These are phyloP conservation scores for Mycothermus thermophilus DNA, from an alignment of 495 filamentous ascomycete genomes.

Conservation along the genomic window DNA sequence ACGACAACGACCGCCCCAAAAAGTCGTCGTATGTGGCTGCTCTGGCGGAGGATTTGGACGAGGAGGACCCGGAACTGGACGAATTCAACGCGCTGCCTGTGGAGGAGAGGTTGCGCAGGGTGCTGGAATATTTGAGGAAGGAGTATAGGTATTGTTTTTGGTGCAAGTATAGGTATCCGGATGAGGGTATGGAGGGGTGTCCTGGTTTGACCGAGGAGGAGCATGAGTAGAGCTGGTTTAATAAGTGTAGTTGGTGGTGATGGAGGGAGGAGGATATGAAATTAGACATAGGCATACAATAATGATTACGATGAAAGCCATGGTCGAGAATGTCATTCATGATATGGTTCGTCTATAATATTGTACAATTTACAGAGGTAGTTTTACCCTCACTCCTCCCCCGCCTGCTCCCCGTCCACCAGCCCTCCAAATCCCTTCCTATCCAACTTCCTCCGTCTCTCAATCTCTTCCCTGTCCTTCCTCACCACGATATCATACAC, in stretches of 20 bases:
- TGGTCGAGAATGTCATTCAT: neutral
- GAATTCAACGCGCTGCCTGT: slow-evolving; percentile 59
- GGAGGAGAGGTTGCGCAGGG: slow-evolving; percentile 45
- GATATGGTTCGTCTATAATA: too few relatives aligned
- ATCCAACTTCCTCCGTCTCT: slow-evolving; percentile 13
- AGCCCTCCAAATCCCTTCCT: too few relatives aligned
- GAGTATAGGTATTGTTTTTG: slow-evolving; percentile 83
- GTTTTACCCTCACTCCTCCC: too few relatives aligned
- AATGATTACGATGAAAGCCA: too few relatives aligned
- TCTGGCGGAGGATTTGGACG: slow-evolving; percentile 60
- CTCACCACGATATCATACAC: slow-evolving; percentile 25
- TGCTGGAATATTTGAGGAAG: slow-evolving; percentile 56
- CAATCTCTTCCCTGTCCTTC: slow-evolving; percentile 11
- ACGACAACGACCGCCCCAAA: too few relatives aligned
- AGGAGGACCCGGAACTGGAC: slow-evolving; percentile 76
- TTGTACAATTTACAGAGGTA: too few relatives aligned
- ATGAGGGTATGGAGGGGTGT: slow-evolving; percentile 69
- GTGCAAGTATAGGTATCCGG: slow-evolving; percentile 74
- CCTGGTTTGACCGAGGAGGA: slow-evolving; percentile 85
- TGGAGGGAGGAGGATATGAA: neutral
- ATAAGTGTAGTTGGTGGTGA: neutral
- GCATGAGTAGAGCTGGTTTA: slow-evolving; percentile 39
- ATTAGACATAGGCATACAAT: too few relatives aligned
- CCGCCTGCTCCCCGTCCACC: too few relatives aligned
- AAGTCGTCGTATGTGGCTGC: slow-evolving; percentile 22